Conservation (phyloP, 495 filamentous ascomycete genomes). For the Xeromyces bisporus region DNA sequence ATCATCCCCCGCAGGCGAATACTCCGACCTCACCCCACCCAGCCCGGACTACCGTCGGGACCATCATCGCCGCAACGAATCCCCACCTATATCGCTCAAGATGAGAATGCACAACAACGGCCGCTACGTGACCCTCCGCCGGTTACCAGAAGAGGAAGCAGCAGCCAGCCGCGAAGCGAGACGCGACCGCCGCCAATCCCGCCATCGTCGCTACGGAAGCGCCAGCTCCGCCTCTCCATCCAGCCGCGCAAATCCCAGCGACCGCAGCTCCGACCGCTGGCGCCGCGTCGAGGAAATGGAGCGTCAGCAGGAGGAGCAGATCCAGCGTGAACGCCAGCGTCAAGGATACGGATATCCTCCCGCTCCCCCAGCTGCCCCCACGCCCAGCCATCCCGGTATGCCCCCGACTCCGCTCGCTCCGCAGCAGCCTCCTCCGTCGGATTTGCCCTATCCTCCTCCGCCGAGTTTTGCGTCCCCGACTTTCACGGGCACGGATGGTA, state of each 20-base stretch:
- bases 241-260: too few relatives aligned
- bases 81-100: constrained; percentile 59
- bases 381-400: constrained; percentile 5
- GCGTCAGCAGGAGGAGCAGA: constrained; percentile 32
- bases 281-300: constrained; percentile 35
- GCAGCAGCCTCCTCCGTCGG: constrained; percentile 20
- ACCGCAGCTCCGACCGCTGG: constrained; percentile 30
- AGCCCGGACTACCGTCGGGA: constrained; percentile 1
- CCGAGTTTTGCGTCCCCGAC: constrained; percentile 30
- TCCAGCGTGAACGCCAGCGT: constrained; percentile 29
- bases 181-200: constrained; percentile 27
- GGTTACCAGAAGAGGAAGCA: constrained; percentile 68
- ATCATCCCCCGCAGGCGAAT: constrained; percentile 17
- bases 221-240: constrained; percentile 28
- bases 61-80: constrained; percentile 24
- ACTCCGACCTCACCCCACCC: neutral
- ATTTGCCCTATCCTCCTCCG: constrained; percentile 23
- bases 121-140: constrained; percentile 62
- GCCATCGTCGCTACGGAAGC: constrained; percentile 27
- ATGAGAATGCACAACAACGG: constrained; percentile 67
- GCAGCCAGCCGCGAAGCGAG: constrained; percentile 41
- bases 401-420: constrained; percentile 18
- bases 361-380: constrained; percentile 5
- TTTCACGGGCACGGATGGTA: constrained; percentile 34
- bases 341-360: too few relatives aligned